Base-by-base conservation (phyloP, 768 basidiomycete species). In the Cubamyces lactineus region DNA sequence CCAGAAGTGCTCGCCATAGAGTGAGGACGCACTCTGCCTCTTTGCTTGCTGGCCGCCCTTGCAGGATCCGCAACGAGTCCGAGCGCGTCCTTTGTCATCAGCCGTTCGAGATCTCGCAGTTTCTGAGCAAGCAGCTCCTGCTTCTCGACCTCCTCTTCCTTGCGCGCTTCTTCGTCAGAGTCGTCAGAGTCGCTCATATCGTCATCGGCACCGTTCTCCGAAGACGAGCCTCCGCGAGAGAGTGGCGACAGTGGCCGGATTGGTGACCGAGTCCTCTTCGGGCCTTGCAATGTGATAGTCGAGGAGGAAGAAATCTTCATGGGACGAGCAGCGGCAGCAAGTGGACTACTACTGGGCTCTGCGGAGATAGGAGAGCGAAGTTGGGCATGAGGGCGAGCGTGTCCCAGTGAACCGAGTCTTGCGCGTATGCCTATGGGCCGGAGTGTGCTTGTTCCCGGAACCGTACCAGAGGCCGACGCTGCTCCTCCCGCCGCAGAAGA, bases 61-160 rank as follows among this genome's bases (percentile, higher is more conserved):
- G 49, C 28, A 17, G 69, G 56, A 9, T 79, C 78, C 15, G 71
- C 68, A 52, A 92, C 86, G 19, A 94, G 80, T 1, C 92, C 92
- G 21, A 94, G 70, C 21, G 82, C 77, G 49, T 92, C 91, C 61
- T 80, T 86, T 1, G 87, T 91, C 77, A 94, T 88, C 80, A 88
- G 84, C 54, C 71, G 80, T 69, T 91, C 84, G 19, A 94, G 76
- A 34, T 88, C 84, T 49, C 81, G 79, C 12, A 94, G 78, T 70
- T 91, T 92, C 62, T 80, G 81, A 53, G 86, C 83, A 43, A 92
- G 71, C 0, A 83, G 77, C 53, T 89, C 86, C 65, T 87, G 86
- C 62, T 89, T 86, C 70, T 92, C 90, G 28, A 80, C 79, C 67
- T 92, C 89, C 65, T 92, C 91, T 66, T 87, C 86, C 67, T 79